Base-by-base conservation (phyloP, 768 basidiomycete genomes). In the Lactarius tabidus region DNA sequence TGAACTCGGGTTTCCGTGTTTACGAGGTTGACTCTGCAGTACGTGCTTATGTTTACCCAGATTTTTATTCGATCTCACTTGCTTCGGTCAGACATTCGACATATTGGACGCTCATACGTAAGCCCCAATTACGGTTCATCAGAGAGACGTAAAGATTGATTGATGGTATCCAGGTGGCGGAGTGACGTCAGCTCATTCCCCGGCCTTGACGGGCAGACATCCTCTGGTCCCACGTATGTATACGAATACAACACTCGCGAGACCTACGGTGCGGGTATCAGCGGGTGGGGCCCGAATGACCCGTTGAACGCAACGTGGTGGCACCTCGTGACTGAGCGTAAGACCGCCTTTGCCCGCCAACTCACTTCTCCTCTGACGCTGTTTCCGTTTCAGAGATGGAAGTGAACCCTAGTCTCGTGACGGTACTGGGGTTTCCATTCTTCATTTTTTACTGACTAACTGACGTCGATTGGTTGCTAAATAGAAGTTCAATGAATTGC, bases 271-370 rank as follows among this genome's bases (percentile, higher is more conserved):
- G 72, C 70, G 41, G 82, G 75, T 60, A 81, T 87, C 59, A 74
- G 79, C 2, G 78, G 81, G 36, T 91, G 90, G 90, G 77, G 79
- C 28, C 72, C 77, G 2, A 78, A 79, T 60, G 88, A 89, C 71
- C 90, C 90, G 0, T 74, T 91, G 67, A 91, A 91, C 66, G 88
- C 88, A 9, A 91, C 90, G 14, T 91, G 87, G 86, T 91, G 90
- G 90, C 90, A 91, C 70, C 82, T 74, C 53, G 87, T 91, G 48
- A 91, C 90, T 14, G 88, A 90, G 75, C 81, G 87, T 86, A 62
- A 67, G 80, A 77, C 4, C 15, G 2, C 48, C 26, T 36, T 63
- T 33, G 26, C 9, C 28, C 36, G 31, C 51, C 35, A 18, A 15
- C 38, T 45, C 57, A 3, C 28, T 55, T n/a, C 20, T 26, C 39